Base-by-base conservation (phyloP, 495 filamentous ascomycete species). In the Hypoxylon cercidicola region DNA sequence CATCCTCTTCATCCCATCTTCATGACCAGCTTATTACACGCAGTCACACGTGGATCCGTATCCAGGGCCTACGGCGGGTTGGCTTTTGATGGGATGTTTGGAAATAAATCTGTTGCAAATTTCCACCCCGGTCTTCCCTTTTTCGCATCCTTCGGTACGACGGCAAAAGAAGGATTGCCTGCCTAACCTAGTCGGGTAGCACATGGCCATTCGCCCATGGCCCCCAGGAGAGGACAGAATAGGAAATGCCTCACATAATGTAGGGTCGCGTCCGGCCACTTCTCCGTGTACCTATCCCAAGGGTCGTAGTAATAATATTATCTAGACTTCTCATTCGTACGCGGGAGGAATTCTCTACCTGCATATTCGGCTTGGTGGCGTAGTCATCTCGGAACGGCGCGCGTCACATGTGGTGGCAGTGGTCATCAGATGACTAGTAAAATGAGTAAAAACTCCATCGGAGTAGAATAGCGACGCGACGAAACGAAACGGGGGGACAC, bases 41-140 rank as follows among this genome's bases (percentile, higher is more conserved):
- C 64, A 67, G 64, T 67, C 54, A 67, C 64, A 67, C 64, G 58
- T 67, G 64, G 44, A 46, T 28, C 58, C 58, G 58, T 62, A 59
- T 52, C 47, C 44, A 41, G 44, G 35, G 3, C 18, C 2, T n/a
- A 2, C 41, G 5, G 12, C 13, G 39, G 39, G 13, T 28, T 44
- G 32, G 34, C 56, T 52, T 32, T 52, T 30, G 58, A 21, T 53
- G 25, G 57, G 50, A 60, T 39, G 37, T 21, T 30, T 19, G 20
- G 62, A 30, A 55, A 61, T 43, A 30, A 2, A 52, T 56, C 35
- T 35, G 43, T 53, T 50, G 11, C 48, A 5, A 20, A 21, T 45
- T 23, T 47, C 20, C 21, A 10, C 21, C 44, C 12, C 44, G 61
- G 51, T 61, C 56, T 50, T 45, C 52, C 39, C 28, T n/a, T 39